Evolutionary conservation across 768 basidiomycete species (phyloP), one percentile per base, ranked within the genome.

Genomic region (Mycena indigotica): DNA sequence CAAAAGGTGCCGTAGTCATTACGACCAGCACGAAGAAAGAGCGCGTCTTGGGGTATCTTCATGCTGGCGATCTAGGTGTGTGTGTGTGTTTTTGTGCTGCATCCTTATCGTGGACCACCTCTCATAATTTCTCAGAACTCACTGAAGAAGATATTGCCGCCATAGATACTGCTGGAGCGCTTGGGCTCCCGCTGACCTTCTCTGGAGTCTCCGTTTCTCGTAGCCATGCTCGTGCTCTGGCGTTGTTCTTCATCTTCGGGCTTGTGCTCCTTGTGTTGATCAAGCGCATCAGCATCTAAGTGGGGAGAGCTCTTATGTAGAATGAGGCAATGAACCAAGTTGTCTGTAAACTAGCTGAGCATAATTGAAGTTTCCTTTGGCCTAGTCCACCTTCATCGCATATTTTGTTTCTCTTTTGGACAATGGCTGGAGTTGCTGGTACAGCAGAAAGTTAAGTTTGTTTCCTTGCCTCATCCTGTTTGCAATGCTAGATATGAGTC

Each of bases 21-120:
- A 89, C 86, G 10, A 81, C 84, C 13, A 88, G 86, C 69, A 83
- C 85, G 5, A 89, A 86, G 73, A 82, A 84, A 62, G 70, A 74
- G 2, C 79, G 91, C 13, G 72, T 93, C 23, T 73, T 86, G 65
- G 83, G 87, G 12, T 93, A 93, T 67, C 73, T 90, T 32, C 73
- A 72, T 40, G 87, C 86, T 1, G 89, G 83, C 0, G 86, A 92
- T 64, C 70, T 92, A 12, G 58, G 86, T 87, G 61, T 44, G 79
- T 57, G 3, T 35, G 3, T 21, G 28, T 28, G 32, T 17, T 5
- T 24, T 32, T 53, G 21, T 3, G 6, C 41, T n/a, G 10, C 28
- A 58, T 29, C 59, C 35, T 24, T 51, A 13, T 53, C 17, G 5
- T 25, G 28, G 5, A n/a, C n/a, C n/a, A n/a, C n/a, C n/a, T n/a